A percentile compares a stretch with the other conserved stretches of the same genome.
Evolutionary conservation across 169 alveolate species (phyloP).

Genomic region (Plasmodium berghei): DNA sequence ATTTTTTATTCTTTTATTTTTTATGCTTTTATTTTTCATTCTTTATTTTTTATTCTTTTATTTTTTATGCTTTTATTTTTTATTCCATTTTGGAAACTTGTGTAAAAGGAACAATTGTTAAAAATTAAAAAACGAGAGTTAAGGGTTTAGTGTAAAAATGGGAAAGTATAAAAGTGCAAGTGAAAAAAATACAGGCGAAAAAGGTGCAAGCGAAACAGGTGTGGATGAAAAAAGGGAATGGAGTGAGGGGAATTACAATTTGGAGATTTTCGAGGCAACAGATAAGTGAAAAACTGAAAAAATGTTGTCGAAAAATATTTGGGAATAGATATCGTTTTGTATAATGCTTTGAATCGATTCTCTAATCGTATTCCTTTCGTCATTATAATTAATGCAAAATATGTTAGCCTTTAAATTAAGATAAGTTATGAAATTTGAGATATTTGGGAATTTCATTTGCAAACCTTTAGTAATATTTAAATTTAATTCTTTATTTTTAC

Average conservation of each 20-base stretch:
- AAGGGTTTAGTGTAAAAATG: background rate
- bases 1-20: too few relatives aligned
- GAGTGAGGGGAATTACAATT: background rate
- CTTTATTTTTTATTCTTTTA: too few relatives aligned
- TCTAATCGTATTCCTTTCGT: slow-evolving; percentile 61
- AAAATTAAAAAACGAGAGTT: too few relatives aligned
- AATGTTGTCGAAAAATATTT: slow-evolving; percentile 47
- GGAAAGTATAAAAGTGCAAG: background rate
- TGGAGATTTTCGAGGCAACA: background rate
- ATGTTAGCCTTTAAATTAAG: slow-evolving; percentile 31
- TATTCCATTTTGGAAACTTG: background rate
- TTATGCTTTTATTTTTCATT: too few relatives aligned
- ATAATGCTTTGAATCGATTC: slow-evolving; percentile 27
- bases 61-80: too few relatives aligned
- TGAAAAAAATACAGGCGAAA: too few relatives aligned
- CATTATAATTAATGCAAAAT: slow-evolving; percentile 60
- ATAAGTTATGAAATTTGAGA: slow-evolving; percentile 41
- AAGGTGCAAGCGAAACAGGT: too few relatives aligned
- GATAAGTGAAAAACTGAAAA: slow-evolving; percentile 62
- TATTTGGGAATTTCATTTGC: slow-evolving; percentile 71
- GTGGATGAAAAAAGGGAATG: too few relatives aligned
- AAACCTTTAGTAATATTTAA: slow-evolving; percentile 64
- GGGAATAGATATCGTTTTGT: slow-evolving; percentile 38
- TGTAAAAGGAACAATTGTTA: background rate
- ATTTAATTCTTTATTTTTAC: slow-evolving; percentile 36